Conservation (phyloP, 352 stramenopile genomes). For the Thalassiosira pacifica region DNA sequence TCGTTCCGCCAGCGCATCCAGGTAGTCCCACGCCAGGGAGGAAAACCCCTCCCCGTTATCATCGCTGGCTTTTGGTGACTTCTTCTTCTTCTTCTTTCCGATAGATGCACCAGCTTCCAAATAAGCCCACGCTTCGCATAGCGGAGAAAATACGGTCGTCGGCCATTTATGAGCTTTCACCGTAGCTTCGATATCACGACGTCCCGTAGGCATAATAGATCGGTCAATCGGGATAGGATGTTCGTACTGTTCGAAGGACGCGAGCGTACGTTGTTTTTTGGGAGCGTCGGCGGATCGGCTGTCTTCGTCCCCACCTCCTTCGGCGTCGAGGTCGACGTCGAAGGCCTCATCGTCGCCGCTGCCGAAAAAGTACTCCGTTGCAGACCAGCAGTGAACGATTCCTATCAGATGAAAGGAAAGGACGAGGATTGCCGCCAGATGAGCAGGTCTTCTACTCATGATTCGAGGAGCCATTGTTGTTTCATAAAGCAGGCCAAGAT, state of each 20-base stretch:
- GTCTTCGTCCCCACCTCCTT: too few species aligned
- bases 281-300: neutral
- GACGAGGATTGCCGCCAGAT: slow-evolving; percentile 1
- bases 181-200: slow-evolving; percentile 74
- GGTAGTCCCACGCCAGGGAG: slow-evolving; percentile 50
- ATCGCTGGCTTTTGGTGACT: slow-evolving; percentile 1
- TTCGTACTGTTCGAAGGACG: slow-evolving; percentile 41
- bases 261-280: slow-evolving; percentile 26
- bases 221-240: slow-evolving; percentile 42
- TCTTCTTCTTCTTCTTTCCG: slow-evolving; percentile 36
- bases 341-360: neutral
- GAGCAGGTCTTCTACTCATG: neutral
- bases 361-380: slow-evolving; percentile 25
- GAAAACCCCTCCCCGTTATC: neutral
- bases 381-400: slow-evolving; percentile 27
- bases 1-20: slow-evolving; percentile 62
- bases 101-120: slow-evolving; percentile 51
- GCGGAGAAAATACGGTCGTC: slow-evolving; percentile 69
- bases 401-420: neutral
- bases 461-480: too few species aligned
- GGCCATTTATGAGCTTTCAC: slow-evolving; percentile 79
- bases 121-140: slow-evolving; percentile 82
- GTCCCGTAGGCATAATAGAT: slow-evolving; percentile 30
- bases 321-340: slow-evolving; percentile 4
- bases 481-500: too few species aligned